Percentiles rank a stretch among this genome's conserved stretches.
phyloP scores from a whole-genome alignment of 768 basidiomycete genomes.

The Phylloporus sp. region DNA sequence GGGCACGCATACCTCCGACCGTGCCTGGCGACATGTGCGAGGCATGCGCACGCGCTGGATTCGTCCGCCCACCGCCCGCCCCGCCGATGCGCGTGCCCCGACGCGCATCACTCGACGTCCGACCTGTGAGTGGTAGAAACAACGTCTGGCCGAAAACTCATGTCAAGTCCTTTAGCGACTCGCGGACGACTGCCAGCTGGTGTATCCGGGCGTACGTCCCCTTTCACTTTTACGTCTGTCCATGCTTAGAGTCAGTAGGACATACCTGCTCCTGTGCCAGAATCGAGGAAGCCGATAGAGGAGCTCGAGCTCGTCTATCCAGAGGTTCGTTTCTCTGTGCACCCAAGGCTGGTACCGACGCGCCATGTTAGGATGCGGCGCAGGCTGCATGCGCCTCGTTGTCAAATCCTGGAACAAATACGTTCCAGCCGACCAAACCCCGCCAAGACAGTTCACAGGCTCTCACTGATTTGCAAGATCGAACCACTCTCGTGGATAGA shows the following conservation, averaged over 20 bases:
- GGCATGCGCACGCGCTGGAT: conserved; percentile 10
- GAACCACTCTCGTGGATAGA: neutral
- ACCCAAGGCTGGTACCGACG: neutral
- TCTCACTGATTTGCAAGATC: conserved; percentile 3
- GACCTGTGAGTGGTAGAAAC: neutral
- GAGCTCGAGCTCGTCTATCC: conserved; percentile 19
- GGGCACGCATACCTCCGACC: conserved; percentile 2
- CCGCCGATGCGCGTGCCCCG: too few species aligned
- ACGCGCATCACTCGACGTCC: neutral
- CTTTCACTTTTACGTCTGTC: neutral
- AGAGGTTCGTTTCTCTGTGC: conserved; percentile 2
- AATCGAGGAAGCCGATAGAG: too few species aligned
- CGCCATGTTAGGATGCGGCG: conserved; percentile 7
- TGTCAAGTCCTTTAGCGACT: too few species aligned
- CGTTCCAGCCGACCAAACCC: neutral
- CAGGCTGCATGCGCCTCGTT: neutral
- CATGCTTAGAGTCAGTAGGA: neutral
- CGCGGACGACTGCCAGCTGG: conserved; percentile 12
- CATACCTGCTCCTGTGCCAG: too few species aligned
- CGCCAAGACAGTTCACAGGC: conserved; percentile 1
- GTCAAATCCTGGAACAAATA: neutral
- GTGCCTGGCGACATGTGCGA: conserved; percentile 7
- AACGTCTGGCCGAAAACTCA: too few species aligned
- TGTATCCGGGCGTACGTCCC: conserved; percentile 24
- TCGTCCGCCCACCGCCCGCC: neutral